phyloP scores from a whole-genome alignment of 2,329 filamentous ascomycete genomes.

The Fusarium tanahbumbuense region DNA sequence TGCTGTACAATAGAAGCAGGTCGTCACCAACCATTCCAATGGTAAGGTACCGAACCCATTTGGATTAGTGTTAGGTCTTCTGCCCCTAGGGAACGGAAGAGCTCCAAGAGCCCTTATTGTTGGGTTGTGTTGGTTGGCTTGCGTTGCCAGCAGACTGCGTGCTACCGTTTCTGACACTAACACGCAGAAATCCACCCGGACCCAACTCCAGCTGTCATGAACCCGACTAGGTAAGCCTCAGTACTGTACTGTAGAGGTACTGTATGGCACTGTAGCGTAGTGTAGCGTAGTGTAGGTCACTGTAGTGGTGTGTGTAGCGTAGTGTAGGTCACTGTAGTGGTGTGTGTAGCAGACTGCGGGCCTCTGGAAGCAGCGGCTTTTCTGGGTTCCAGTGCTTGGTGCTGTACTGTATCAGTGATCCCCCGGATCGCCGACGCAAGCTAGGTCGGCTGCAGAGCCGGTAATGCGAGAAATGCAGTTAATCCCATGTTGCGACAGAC shows the following conservation, averaged over 20 bases:
- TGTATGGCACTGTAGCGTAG: neutral
- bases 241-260: slow-evolving; percentile 28
- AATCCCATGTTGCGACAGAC: slow-evolving; percentile 27
- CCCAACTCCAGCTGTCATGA: slow-evolving; percentile 42
- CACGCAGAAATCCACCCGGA: slow-evolving; percentile 33
- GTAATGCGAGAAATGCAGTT: slow-evolving; percentile 39
- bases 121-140: slow-evolving; percentile 10
- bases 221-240: slow-evolving; percentile 31
- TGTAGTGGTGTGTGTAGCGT: slow-evolving; percentile 8
- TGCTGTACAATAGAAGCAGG: neutral
- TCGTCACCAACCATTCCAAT: slow-evolving; percentile 33
- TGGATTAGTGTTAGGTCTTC: slow-evolving; percentile 41
- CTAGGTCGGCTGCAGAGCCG: slow-evolving; percentile 34
- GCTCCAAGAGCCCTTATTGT: slow-evolving; percentile 18
- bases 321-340: neutral
- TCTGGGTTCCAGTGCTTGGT: slow-evolving; percentile 25
- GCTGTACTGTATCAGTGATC: slow-evolving; percentile 28
- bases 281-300: neutral
- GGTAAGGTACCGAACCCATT: slow-evolving; percentile 7
- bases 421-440: slow-evolving; percentile 41
- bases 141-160: slow-evolving; percentile 11
- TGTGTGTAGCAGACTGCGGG: slow-evolving; percentile 24
- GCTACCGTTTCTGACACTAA: slow-evolving; percentile 27
- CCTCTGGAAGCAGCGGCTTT: slow-evolving; percentile 24
- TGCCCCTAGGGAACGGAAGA: slow-evolving; percentile 10